Percentiles rank a stretch among this genome's conserved stretches.
Conservation (phyloP, 176 grass and related monocot species). For the Metroxylon sagu region DNA sequence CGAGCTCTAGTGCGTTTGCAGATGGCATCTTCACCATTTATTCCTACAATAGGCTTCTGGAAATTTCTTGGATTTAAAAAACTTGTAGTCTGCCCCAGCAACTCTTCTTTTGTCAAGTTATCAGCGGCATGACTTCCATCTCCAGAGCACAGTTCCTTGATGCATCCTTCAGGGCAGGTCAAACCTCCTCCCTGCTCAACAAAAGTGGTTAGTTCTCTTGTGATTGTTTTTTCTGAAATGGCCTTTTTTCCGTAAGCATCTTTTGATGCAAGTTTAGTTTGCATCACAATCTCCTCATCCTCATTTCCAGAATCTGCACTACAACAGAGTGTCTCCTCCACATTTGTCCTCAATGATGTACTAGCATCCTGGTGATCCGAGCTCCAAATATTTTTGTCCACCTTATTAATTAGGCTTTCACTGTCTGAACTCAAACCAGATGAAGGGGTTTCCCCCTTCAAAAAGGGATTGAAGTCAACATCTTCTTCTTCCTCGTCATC, state of each 20-base stretch:
- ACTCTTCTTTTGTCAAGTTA: slow-evolving; percentile 6
- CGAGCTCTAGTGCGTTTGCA: slow-evolving; percentile 61
- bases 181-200: slow-evolving; percentile 28
- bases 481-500: slow-evolving; percentile 82
- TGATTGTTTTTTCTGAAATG: slow-evolving; percentile 14
- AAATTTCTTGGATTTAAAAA: slow-evolving; percentile 4
- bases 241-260: slow-evolving; percentile 4
- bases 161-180: slow-evolving; percentile 10
- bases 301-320: slow-evolving; percentile 17
- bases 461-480: slow-evolving; percentile 71
- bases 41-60: slow-evolving; percentile 10
- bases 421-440: slow-evolving; percentile 74
- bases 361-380: slow-evolving; percentile 1
- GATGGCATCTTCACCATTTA: slow-evolving; percentile 66
- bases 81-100: slow-evolving; percentile 8
- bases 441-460: slow-evolving; percentile 54
- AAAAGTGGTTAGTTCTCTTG: not conserved
- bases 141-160: not conserved
- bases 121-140: not conserved
- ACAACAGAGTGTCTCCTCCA: not conserved
- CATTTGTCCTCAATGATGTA: not conserved
- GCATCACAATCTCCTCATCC: slow-evolving; percentile 12
- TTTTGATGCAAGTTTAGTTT: slow-evolving; percentile 14
- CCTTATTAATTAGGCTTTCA: slow-evolving; percentile 28
- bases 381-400: slow-evolving; percentile 17